A percentile compares a stretch with the other conserved stretches of the same genome.
Conservation (phyloP, 169 alveolate genomes). For the Cryptosporidium canis region DNA sequence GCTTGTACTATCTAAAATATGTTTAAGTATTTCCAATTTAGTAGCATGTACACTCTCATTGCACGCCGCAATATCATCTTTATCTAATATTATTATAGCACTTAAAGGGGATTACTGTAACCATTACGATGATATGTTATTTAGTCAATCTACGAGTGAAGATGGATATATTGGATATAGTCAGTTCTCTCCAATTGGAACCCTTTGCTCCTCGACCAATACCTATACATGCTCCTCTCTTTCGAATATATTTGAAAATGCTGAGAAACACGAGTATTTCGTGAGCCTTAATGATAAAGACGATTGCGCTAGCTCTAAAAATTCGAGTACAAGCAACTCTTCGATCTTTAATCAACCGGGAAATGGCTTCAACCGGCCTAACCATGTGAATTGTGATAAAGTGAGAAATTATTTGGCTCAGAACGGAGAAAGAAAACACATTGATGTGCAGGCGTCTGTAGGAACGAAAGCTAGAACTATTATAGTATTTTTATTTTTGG, state of each 20-base stretch:
- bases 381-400: not conserved
- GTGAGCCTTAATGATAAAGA: not conserved
- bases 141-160: not conserved
- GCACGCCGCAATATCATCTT: constrained; percentile 60
- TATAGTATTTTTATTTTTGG: constrained; percentile 25
- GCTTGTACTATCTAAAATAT: constrained; percentile 38
- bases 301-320: not conserved
- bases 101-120: not conserved
- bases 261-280: not conserved
- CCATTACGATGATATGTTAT: not conserved
- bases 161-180: not conserved
- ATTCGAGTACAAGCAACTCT: not conserved
- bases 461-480: constrained; percentile 10
- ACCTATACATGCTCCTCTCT: constrained; percentile 4
- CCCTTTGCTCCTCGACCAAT: constrained; percentile 5
- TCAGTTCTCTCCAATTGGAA: not conserved
- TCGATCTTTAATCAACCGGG: not conserved
- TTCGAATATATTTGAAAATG: not conserved
- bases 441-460: not conserved
- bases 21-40: constrained; percentile 51
- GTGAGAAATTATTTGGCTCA: not conserved
- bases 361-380: not conserved
- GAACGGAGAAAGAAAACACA: not conserved
- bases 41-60: constrained; percentile 69
- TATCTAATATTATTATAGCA: constrained; percentile 50